phyloP scores from a whole-genome alignment of 2,329 filamentous ascomycete genomes.

The Teratosphaeria pseudoeucalypti region DNA sequence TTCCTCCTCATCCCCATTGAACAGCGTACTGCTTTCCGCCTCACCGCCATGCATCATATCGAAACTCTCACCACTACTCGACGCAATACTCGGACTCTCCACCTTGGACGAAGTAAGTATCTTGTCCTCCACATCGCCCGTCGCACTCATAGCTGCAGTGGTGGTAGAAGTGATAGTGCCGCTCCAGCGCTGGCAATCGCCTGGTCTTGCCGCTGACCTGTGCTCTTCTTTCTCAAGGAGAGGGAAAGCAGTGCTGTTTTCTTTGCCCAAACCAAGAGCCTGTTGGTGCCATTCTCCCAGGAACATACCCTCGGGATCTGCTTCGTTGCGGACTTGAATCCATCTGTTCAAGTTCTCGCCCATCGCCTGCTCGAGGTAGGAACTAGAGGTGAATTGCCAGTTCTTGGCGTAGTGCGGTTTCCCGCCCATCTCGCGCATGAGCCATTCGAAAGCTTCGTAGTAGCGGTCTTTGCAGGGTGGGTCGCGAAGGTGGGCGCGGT shows the following conservation, averaged over 20 bases:
- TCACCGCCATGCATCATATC: conserved; percentile 37
- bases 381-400: conserved; percentile 51
- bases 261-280: conserved; percentile 42
- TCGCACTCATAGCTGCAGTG: conserved; percentile 16
- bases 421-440: conserved; percentile 77
- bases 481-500: conserved; percentile 68
- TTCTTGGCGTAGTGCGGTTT: conserved; percentile 92
- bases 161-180: conserved; percentile 7
- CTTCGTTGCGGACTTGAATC: conserved; percentile 56
- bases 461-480: conserved; percentile 67
- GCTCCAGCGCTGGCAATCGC: conserved; percentile 25
- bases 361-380: conserved; percentile 58
- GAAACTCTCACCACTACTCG: conserved; percentile 30
- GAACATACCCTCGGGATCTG: conserved; percentile 77
- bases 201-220: conserved; percentile 32
- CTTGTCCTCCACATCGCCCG: conserved; percentile 1
- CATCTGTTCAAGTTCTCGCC: conserved; percentile 57
- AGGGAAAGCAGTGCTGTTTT: conserved; percentile 9
- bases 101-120: not conserved
- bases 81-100: conserved; percentile 13
- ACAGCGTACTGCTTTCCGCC: conserved; percentile 26
- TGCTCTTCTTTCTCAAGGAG: conserved; percentile 22
- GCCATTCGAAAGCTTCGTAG: conserved; percentile 81
- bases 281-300: conserved; percentile 81
- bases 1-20: conserved; percentile 13